These are phyloP conservation scores for Phanerochaete carnosa DNA, from an alignment of 768 basidiomycete species.

Conservation along the genomic window DNA sequence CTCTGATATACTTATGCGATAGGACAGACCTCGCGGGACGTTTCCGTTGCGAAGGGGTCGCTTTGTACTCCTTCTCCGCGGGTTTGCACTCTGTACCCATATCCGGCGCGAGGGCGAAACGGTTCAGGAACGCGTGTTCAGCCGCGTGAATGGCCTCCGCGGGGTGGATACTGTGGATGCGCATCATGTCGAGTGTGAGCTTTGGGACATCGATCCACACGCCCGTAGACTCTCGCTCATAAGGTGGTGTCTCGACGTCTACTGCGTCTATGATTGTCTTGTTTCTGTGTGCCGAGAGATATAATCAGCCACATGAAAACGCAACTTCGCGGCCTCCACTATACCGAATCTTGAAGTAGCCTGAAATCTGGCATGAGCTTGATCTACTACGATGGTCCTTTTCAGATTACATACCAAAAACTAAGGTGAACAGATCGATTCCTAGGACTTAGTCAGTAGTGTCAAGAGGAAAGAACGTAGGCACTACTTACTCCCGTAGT, in stretches of 20 bases:
- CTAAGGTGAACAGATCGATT: slow-evolving; percentile 60
- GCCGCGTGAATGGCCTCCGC: slow-evolving; percentile 87
- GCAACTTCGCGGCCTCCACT: not conserved
- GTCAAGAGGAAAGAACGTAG: not conserved
- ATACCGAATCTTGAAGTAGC: slow-evolving; percentile 79
- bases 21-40: slow-evolving; percentile 59
- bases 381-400: not conserved
- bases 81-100: slow-evolving; percentile 83
- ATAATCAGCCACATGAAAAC: not conserved
- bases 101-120: slow-evolving; percentile 65
- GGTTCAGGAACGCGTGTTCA: slow-evolving; percentile 78
- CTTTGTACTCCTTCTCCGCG: slow-evolving; percentile 68
- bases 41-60: slow-evolving; percentile 49
- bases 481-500: slow-evolving; percentile 58
- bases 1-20: not conserved
- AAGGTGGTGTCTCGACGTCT: slow-evolving; percentile 74
- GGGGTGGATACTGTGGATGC: slow-evolving; percentile 51
- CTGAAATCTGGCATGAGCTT: slow-evolving; percentile 30
- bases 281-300: slow-evolving; percentile 35
- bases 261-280: slow-evolving; percentile 70
- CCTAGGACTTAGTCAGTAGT: slow-evolving; percentile 33
- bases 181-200: slow-evolving; percentile 48
- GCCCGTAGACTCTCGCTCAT: slow-evolving; percentile 70
- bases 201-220: slow-evolving; percentile 78
- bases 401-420: slow-evolving; percentile 57